A percentile compares a stretch with the other conserved stretches of the same genome.
phyloP scores from a whole-genome alignment of 768 basidiomycete genomes.

The Suillus decipiens region DNA sequence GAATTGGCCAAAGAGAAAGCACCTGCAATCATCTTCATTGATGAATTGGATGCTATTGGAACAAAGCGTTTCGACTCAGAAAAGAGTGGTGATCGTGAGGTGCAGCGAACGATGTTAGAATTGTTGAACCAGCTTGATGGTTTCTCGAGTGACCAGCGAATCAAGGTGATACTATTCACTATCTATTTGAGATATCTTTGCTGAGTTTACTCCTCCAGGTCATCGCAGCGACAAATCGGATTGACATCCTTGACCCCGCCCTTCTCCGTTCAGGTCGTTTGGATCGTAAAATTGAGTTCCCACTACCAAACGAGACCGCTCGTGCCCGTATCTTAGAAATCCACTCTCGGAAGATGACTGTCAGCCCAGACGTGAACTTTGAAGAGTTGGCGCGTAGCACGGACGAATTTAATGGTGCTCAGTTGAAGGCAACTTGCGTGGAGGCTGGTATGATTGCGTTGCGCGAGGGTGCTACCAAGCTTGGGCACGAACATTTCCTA shows the following conservation, averaged over 20 bases:
- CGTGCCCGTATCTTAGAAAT: constrained; percentile 96
- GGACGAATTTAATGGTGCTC: constrained; percentile 98
- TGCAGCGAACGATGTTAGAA: constrained; percentile 99
- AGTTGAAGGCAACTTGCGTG: constrained; percentile 96
- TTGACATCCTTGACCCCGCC: constrained; percentile 97
- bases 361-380: constrained; percentile 87
- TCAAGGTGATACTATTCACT: constrained; percentile 65
- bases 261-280: constrained; percentile 97
- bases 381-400: constrained; percentile 96
- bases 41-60: constrained; percentile 98
- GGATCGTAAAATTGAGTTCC: constrained; percentile 98
- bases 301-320: constrained; percentile 94
- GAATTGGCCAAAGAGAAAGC: constrained; percentile 98
- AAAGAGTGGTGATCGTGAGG: constrained; percentile 98
- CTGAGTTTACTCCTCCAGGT: constrained; percentile 54
- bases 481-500: constrained; percentile 95
- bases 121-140: constrained; percentile 97
- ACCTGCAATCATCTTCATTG: constrained; percentile 98
- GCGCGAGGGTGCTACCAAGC: constrained; percentile 85
- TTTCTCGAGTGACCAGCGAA: constrained; percentile 94
- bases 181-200: constrained; percentile 9
- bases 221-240: constrained; percentile 97
- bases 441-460: constrained; percentile 99
- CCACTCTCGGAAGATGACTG: constrained; percentile 95
- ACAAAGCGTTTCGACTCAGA: constrained; percentile 99